Evolutionary conservation across 768 basidiomycete genomes (phyloP).

Genomic region (Leucocoprinus sp.): DNA sequence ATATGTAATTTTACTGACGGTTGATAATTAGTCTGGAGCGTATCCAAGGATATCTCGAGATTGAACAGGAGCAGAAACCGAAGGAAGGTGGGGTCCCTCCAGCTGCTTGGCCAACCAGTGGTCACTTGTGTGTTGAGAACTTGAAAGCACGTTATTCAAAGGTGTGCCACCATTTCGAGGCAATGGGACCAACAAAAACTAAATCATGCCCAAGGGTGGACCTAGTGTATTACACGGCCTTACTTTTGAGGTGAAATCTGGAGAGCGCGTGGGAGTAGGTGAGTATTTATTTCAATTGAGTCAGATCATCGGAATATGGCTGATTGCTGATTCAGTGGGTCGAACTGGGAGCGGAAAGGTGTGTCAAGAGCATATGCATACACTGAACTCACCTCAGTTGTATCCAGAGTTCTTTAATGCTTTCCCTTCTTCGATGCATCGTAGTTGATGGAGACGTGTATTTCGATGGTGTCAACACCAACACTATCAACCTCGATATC

Average conservation of each 20-base stretch:
- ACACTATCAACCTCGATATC: conserved; percentile 41
- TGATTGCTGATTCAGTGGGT: conserved; percentile 13
- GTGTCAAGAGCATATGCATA: not conserved
- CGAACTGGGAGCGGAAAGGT: conserved; percentile 21
- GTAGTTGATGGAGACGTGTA: conserved; percentile 41
- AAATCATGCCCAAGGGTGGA: conserved; percentile 19
- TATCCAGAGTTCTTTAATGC: conserved; percentile 19
- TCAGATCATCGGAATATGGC: not conserved
- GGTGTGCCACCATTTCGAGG: conserved; percentile 8
- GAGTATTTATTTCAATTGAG: not conserved
- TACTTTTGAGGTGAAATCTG: conserved; percentile 44
- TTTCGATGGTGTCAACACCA: conserved; percentile 41
- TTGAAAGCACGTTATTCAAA: conserved; percentile 43
- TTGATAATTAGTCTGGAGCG: conserved; percentile 14
- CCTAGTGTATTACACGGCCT: conserved; percentile 40
- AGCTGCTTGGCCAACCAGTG: conserved; percentile 52
- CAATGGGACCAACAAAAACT: not conserved
- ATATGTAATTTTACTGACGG: not conserved
- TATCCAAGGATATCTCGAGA: conserved; percentile 12
- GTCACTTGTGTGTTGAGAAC: conserved; percentile 40
- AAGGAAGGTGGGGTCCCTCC: conserved; percentile 31
- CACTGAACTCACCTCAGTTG: not conserved
- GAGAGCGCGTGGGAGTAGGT: conserved; percentile 46
- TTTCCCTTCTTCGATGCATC: conserved; percentile 49
- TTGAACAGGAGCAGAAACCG: conserved; percentile 15